Percentiles rank a stretch among this genome's conserved stretches.
phyloP scores from a whole-genome alignment of 306 rosid species.

The Cucurbita argyrosperma region DNA sequence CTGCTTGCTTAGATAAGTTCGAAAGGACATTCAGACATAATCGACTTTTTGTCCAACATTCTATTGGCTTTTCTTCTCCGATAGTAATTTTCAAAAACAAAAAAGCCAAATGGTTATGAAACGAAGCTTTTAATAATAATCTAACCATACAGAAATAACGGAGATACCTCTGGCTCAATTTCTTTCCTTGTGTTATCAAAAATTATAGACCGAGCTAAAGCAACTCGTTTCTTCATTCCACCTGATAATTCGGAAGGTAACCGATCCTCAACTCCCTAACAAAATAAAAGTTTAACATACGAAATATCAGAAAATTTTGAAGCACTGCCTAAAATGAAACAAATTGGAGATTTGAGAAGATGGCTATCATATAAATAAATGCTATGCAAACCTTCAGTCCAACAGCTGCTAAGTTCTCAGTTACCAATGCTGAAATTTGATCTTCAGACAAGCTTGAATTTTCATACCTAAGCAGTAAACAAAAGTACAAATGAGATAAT shows the following conservation, averaged over 20 bases:
- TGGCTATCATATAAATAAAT: conserved; percentile 1
- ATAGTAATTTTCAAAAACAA: too few relatives aligned
- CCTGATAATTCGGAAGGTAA: conserved; percentile 95
- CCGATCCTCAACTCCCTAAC: conserved; percentile 83
- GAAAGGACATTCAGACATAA: too few relatives aligned
- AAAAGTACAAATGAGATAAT: conserved; percentile 1
- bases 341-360: not conserved
- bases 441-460: conserved; percentile 65
- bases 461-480: conserved; percentile 51
- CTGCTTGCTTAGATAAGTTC: too few relatives aligned
- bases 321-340: not conserved
- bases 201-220: conserved; percentile 88
- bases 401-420: conserved; percentile 81
- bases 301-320: conserved; percentile 2
- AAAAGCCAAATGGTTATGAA: too few relatives aligned
- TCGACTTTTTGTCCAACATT: too few relatives aligned
- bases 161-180: conserved; percentile 81
- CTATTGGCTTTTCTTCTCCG: too few relatives aligned
- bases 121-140: not conserved
- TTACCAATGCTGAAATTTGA: conserved; percentile 65
- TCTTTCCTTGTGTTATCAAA: conserved; percentile 56
- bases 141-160: conserved; percentile 5
- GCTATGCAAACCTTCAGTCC: conserved; percentile 59
- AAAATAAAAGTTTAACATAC: not conserved
- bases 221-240: conserved; percentile 99